Conservation (phyloP, 257 asterid species). For the Scutellaria barbata region DNA sequence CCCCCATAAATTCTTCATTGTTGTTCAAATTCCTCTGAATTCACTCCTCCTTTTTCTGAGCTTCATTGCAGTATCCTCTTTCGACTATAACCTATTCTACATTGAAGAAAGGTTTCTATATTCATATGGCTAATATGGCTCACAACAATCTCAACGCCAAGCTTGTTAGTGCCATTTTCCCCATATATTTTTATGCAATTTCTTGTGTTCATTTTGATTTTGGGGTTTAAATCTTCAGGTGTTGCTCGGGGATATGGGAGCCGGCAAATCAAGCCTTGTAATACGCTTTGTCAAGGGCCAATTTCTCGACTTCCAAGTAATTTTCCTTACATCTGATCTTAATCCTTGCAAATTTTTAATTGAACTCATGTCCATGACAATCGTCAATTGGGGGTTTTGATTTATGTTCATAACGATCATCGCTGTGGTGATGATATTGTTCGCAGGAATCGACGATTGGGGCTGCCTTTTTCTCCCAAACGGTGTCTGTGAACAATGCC, state of each 20-base stretch:
- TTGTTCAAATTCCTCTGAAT: constrained; percentile 23
- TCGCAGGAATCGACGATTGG: constrained; percentile 94
- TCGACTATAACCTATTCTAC: neutral
- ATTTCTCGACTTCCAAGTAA: constrained; percentile 87
- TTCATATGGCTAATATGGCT: constrained; percentile 54
- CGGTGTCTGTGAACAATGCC: constrained; percentile 75
- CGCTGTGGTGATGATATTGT: constrained; percentile 8
- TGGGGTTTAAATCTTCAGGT: constrained; percentile 51
- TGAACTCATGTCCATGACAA: neutral
- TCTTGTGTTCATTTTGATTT: constrained; percentile 24
- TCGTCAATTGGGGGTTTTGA: constrained; percentile 13
- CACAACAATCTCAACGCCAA: constrained; percentile 84
- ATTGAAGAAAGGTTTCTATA: neutral
- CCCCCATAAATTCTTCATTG: neutral
- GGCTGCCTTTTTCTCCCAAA: constrained; percentile 91
- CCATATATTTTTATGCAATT: neutral
- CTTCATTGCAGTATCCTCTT: neutral
- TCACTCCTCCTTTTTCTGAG: neutral
- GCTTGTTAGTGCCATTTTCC: constrained; percentile 51
- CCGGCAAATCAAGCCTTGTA: constrained; percentile 95
- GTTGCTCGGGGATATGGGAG: constrained; percentile 91
- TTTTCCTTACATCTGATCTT: constrained; percentile 22
- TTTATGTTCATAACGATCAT: neutral
- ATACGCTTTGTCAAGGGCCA: constrained; percentile 94
- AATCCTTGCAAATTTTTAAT: constrained; percentile 20